These are phyloP conservation scores for Calocybe indica DNA, from an alignment of 768 basidiomycete genomes.

Conservation along the genomic window DNA sequence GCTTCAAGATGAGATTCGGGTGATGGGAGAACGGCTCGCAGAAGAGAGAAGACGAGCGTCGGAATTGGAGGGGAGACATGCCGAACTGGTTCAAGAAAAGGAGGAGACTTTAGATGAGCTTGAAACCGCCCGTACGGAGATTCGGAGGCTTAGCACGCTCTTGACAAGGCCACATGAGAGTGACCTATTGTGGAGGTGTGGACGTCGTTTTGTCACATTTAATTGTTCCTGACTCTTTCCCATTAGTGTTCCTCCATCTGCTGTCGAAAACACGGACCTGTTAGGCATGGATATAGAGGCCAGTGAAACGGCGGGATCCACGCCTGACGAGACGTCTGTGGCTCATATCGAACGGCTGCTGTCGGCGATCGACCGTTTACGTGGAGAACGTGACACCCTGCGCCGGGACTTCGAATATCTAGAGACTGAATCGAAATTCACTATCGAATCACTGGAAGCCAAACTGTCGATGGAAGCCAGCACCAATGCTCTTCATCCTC, in stretches of 20 bases:
- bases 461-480: conserved; percentile 31
- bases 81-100: conserved; percentile 48
- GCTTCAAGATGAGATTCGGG: conserved; percentile 34
- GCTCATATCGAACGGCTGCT: conserved; percentile 51
- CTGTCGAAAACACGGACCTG: too few relatives aligned
- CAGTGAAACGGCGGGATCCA: neutral
- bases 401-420: conserved; percentile 63
- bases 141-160: conserved; percentile 18
- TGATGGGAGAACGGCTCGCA: conserved; percentile 31
- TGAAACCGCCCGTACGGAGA: conserved; percentile 27
- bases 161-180: conserved; percentile 10
- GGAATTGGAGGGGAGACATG: conserved; percentile 35
- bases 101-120: conserved; percentile 41
- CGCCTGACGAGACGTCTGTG: conserved; percentile 24
- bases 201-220: neutral
- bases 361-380: conserved; percentile 58
- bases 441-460: conserved; percentile 51
- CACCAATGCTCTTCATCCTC: conserved; percentile 5
- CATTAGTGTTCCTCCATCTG: too few relatives aligned
- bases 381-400: conserved; percentile 58
- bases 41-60: conserved; percentile 33
- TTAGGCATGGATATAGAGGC: neutral
- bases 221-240: neutral
- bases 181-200: conserved; percentile 3
- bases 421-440: conserved; percentile 59